Evolutionary conservation across 2,329 filamentous ascomycete genomes (phyloP), one percentile per base, ranked within the genome.

Genomic region (Exophiala spinifera): DNA sequence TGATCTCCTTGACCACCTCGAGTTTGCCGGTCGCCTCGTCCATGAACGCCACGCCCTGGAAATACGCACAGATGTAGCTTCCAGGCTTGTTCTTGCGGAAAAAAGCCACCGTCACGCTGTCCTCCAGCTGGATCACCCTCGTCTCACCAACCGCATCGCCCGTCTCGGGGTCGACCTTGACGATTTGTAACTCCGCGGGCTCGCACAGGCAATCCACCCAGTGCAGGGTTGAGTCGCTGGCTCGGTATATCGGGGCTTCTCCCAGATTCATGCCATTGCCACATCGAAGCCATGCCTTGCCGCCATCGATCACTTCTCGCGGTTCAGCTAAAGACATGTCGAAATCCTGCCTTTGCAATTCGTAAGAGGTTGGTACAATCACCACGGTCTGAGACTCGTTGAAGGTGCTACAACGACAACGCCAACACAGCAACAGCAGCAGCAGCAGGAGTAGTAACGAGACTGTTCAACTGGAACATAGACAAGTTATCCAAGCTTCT

Each of bases 41-140:
- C 15, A 72, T 19, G 31, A 70, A 69, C 10, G 68, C 71, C 11
- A 72, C 65, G 3, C 70, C 71, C 49, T 67, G 66, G 59, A 69
- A 70, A 48, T 72, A 72, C n/a, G 69, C 70, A 36, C 65, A 69
- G 51, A 73, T 69, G 52, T 73, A 73, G 49, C 69, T 70, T 2
- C 69, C 66, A 3, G 67, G 64, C n/a, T 63, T 60, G 34, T 63
- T 56, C 40, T 63, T 61, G 20, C 70, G 66, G 60, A 72, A 72
- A 37, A 65, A 66, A 1, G 63, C 60, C 2, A 72, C 69, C 2
- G 68, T 70, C 8, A 72, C 66, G 50, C 68, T 71, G 46, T 72
- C 70, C 23, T 64, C 61, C 0, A 73, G 64, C 14, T 62, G 23
- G 1, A 70, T 14, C 1, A 70, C 56, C 4, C 64, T 63, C 2